phyloP scores from a whole-genome alignment of 345 rosid species.

The Arabis alpina region DNA sequence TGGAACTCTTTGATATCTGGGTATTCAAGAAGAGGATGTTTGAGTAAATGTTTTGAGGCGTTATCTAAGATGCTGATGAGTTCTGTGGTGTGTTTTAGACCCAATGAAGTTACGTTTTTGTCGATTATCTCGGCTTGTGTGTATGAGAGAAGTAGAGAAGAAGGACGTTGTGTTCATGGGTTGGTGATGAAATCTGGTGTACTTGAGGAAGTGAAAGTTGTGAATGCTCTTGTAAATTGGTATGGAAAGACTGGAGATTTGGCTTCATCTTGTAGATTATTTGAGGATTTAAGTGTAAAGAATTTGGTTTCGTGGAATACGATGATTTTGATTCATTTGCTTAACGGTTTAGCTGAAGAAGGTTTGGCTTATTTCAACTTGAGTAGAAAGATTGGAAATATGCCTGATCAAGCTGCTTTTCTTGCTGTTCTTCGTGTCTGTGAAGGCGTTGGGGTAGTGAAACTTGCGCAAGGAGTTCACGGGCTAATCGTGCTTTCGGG shows the following conservation, averaged over 20 bases:
- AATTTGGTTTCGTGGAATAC: slow-evolving; percentile 75
- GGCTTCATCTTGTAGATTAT: slow-evolving; percentile 49
- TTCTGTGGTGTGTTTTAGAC: slow-evolving; percentile 45
- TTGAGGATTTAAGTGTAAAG: slow-evolving; percentile 49
- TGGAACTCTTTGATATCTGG: slow-evolving; percentile 75
- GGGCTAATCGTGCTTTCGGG: slow-evolving; percentile 48
- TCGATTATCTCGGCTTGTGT: slow-evolving; percentile 65
- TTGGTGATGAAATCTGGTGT: slow-evolving; percentile 54
- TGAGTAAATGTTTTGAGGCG: slow-evolving; percentile 42
- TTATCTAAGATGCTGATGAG: slow-evolving; percentile 51
- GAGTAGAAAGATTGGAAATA: slow-evolving; percentile 53
- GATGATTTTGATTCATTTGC: slow-evolving; percentile 50
- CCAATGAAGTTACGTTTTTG: slow-evolving; percentile 57
- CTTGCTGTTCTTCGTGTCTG: slow-evolving; percentile 57
- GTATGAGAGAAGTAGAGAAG: slow-evolving; percentile 42
- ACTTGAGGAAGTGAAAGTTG: slow-evolving; percentile 55
- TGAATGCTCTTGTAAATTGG: slow-evolving; percentile 57
- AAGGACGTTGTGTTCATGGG: slow-evolving; percentile 63
- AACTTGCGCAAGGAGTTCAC: slow-evolving; percentile 58
- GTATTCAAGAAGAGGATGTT: slow-evolving; percentile 49
- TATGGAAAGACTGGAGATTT: slow-evolving; percentile 62
- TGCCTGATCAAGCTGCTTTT: slow-evolving; percentile 62
- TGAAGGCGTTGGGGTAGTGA: slow-evolving; percentile 54
- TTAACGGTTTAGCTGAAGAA: slow-evolving; percentile 45
- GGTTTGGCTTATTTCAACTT: slow-evolving; percentile 48